phyloP scores from a whole-genome alignment of 371 early-diverging fungal genomes.

The Haplosporangium sp. region DNA sequence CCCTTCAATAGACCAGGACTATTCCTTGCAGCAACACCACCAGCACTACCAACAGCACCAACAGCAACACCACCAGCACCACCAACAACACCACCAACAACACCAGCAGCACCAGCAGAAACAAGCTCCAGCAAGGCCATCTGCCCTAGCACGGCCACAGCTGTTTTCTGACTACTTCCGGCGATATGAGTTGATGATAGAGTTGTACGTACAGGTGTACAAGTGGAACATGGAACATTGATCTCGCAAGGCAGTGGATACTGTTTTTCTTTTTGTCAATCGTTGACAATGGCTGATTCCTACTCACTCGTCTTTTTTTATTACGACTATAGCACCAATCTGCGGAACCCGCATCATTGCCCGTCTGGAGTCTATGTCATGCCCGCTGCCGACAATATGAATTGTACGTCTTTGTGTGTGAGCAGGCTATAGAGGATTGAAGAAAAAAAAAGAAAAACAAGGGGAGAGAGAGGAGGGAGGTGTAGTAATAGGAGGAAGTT shows the following conservation, averaged over 20 bases:
- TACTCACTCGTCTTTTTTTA: conserved; percentile 7
- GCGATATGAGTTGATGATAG: conserved; percentile 70
- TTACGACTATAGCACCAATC: conserved; percentile 68
- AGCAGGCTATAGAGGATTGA: background rate
- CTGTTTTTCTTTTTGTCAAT: conserved; percentile 1
- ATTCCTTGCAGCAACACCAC: background rate
- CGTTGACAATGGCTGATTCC: no score
- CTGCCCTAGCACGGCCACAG: conserved; percentile 39
- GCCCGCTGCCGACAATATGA: conserved; percentile 81
- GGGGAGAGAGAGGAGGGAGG: background rate
- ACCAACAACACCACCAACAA: no score
- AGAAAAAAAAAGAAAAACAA: background rate
- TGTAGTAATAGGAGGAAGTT: background rate
- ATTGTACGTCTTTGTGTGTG: conserved; percentile 59
- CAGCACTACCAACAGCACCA: no score
- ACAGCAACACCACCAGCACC: no score
- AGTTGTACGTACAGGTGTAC: conserved; percentile 58
- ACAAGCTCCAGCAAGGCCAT: conserved; percentile 2
- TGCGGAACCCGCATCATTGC: conserved; percentile 81
- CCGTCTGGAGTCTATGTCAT: conserved; percentile 89
- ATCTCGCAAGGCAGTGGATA: background rate
- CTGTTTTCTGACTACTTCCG: conserved; percentile 54
- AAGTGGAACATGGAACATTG: background rate
- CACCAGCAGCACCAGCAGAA: conserved; percentile 14
- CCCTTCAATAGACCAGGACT: conserved; percentile 28